Evolutionary conservation across 2,329 filamentous ascomycete species (phyloP).

Genomic region (Talaromyces sp.): DNA sequence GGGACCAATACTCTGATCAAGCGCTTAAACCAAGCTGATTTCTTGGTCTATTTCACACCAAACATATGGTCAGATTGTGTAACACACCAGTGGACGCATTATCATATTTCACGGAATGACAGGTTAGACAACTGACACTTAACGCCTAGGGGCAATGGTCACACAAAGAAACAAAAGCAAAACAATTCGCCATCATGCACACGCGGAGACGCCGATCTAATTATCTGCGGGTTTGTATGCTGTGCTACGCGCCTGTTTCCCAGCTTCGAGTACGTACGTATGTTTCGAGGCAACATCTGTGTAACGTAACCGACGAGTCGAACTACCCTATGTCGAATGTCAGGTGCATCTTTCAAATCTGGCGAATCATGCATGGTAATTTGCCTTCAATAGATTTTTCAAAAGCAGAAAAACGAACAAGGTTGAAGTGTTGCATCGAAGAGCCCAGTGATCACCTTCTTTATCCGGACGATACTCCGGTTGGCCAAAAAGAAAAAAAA

Average conservation of each 20-base stretch:
- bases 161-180: neutral
- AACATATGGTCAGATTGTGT: conserved; percentile 4
- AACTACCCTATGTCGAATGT: neutral
- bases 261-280: neutral
- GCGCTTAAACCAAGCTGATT: neutral
- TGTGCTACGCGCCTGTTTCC: neutral
- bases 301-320: neutral
- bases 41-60: neutral
- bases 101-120: neutral
- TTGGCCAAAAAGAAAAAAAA: neutral
- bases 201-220: neutral
- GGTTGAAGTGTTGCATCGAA: neutral
- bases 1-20: neutral
- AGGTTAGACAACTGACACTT: neutral
- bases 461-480: neutral
- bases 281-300: neutral
- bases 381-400: neutral
- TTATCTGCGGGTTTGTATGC: neutral
- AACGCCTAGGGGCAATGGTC: neutral
- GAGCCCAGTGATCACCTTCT: neutral
- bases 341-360: neutral
- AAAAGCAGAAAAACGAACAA: neutral
- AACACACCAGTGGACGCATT: neutral
- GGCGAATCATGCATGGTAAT: neutral
- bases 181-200: neutral